Evolutionary conservation across 2,329 filamentous ascomycete species (phyloP).

Genomic region (Pseudofabraea citricarpa): DNA sequence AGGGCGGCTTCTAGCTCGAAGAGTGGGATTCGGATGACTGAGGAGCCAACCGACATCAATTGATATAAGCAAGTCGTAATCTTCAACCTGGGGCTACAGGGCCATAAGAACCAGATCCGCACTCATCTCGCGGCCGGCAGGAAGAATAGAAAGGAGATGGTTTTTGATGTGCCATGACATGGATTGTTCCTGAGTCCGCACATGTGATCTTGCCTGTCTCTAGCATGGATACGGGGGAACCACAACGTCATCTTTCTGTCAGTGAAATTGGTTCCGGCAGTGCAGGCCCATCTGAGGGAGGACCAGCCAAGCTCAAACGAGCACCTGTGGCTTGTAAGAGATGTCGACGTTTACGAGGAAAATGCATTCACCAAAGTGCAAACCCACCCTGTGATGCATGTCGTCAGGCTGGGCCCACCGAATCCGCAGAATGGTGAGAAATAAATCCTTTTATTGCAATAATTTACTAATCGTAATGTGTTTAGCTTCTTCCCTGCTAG

Average conservation of each 20-base stretch:
- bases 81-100: too few species aligned
- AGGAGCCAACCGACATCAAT: too few species aligned
- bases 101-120: too few species aligned
- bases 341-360: constrained; percentile 27
- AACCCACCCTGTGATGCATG: not conserved
- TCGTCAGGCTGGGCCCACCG: constrained; percentile 4
- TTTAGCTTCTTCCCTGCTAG: not conserved
- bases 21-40: too few species aligned
- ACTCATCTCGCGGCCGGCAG: too few species aligned
- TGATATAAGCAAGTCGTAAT: too few species aligned
- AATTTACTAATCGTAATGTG: not conserved
- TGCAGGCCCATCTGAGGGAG: not conserved
- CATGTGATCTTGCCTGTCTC: too few species aligned
- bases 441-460: not conserved
- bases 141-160: too few species aligned
- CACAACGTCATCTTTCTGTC: constrained; percentile 1
- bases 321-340: constrained; percentile 2
- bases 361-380: constrained; percentile 5
- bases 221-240: not conserved
- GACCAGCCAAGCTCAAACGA: not conserved
- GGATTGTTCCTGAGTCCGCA: too few species aligned
- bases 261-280: not conserved
- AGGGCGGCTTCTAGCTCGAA: too few species aligned
- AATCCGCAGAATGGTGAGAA: constrained; percentile 1
- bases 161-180: too few species aligned